These are phyloP conservation scores for Fusarium mangiferae DNA, from an alignment of 2,329 filamentous ascomycete species.

Conservation along the genomic window DNA sequence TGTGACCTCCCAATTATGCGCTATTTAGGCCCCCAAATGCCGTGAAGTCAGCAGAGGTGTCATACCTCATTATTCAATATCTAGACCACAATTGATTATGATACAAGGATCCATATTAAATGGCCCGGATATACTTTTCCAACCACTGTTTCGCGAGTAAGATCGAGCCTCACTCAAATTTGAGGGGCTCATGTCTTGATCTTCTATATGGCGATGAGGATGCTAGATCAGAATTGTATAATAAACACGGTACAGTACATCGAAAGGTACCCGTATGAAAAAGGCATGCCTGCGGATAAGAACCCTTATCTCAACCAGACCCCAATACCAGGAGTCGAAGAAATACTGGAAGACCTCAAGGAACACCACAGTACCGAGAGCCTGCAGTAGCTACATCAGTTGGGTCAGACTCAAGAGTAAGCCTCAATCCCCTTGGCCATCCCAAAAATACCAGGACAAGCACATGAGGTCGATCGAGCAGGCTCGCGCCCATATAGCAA, in stretches of 20 bases:
- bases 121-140: neutral
- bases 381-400: neutral
- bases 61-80: neutral
- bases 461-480: neutral
- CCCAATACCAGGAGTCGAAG: neutral
- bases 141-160: too few species aligned
- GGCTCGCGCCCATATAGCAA: neutral
- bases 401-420: neutral
- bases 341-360: neutral
- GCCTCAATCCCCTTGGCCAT: neutral
- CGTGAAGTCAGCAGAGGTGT: neutral
- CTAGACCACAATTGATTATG: neutral
- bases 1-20: neutral
- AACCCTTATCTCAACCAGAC: fast-evolving
- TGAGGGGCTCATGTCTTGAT: neutral
- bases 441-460: neutral
- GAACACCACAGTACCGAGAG: neutral
- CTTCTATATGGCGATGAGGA: neutral
- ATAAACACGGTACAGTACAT: neutral
- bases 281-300: too few species aligned
- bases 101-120: neutral
- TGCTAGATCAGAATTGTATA: neutral
- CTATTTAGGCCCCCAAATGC: neutral
- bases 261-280: neutral
- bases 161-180: neutral